Evolutionary conservation across 2,329 filamentous ascomycete species (phyloP).

Genomic region (Tolypocladium cylindrosporum): DNA sequence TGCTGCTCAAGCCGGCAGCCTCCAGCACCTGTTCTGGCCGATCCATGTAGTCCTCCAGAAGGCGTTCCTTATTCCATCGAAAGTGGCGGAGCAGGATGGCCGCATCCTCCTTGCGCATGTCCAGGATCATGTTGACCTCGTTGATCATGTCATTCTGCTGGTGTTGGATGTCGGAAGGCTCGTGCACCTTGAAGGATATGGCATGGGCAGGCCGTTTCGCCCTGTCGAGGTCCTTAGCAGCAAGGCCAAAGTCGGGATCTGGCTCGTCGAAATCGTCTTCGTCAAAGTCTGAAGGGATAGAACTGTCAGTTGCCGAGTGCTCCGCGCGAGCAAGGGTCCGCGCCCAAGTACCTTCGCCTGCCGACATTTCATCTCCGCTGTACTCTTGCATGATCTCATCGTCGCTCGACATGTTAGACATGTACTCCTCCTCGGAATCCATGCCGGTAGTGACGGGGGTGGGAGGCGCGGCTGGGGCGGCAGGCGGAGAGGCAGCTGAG

Average conservation of each 20-base stretch:
- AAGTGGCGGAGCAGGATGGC: conserved; percentile 84
- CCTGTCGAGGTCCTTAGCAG: conserved; percentile 54
- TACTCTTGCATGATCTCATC: conserved; percentile 66
- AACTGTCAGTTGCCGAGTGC: conserved; percentile 5
- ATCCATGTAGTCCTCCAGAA: conserved; percentile 97
- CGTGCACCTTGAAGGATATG: conserved; percentile 73
- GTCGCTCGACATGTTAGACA: conserved; percentile 69
- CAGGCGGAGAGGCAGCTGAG: conserved; percentile 34
- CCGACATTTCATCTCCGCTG: conserved; percentile 61
- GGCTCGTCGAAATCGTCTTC: conserved; percentile 47
- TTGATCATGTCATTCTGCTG: conserved; percentile 81
- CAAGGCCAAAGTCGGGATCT: conserved; percentile 42
- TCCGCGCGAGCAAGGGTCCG: neutral
- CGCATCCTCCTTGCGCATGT: conserved; percentile 78
- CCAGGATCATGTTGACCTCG: conserved; percentile 85
- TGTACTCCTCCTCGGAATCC: conserved; percentile 94
- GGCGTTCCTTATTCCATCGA: conserved; percentile 90
- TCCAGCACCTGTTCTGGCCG: conserved; percentile 69
- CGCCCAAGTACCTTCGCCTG: conserved; percentile 33
- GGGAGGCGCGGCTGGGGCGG: conserved; percentile 47
- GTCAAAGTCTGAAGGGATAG: conserved; percentile 38
- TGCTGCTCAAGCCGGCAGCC: conserved; percentile 68
- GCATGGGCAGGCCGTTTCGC: conserved; percentile 70
- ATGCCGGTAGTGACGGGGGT: conserved; percentile 53
- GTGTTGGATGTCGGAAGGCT: conserved; percentile 68